Evolutionary conservation across 768 basidiomycete genomes (phyloP).

Genomic region (Brasilioporus rufonigricans): DNA sequence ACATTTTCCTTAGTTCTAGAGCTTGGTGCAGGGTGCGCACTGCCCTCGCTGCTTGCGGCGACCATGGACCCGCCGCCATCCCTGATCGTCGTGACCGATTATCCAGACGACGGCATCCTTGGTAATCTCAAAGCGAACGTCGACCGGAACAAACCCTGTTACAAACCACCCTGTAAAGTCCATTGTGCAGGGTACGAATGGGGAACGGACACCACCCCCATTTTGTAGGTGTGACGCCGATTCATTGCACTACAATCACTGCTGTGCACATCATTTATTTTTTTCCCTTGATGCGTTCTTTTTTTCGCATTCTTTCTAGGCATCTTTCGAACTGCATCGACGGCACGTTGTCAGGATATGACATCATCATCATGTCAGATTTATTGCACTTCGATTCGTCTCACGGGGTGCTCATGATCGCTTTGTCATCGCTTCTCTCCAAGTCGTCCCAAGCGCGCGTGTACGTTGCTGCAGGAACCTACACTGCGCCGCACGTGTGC

Average conservation of each 20-base stretch:
- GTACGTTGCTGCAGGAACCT: conserved; percentile 64
- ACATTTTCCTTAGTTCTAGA: conserved; percentile 51
- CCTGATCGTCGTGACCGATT: conserved; percentile 63
- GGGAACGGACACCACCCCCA: conserved; percentile 47
- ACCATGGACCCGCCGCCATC: conserved; percentile 44
- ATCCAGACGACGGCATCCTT: conserved; percentile 62
- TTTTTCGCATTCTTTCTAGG: conserved; percentile 9
- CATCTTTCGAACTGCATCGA: conserved; percentile 7
- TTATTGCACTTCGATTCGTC: conserved; percentile 66
- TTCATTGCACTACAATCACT: neutral
- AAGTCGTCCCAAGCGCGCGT: conserved; percentile 40
- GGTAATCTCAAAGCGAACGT: conserved; percentile 56
- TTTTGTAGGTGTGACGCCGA: conserved; percentile 43
- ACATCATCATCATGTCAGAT: conserved; percentile 67
- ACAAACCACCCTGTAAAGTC: conserved; percentile 41
- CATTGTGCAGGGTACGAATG: conserved; percentile 58
- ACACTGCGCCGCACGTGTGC: conserved; percentile 54
- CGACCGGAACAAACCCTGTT: conserved; percentile 41
- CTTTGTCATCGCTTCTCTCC: conserved; percentile 48
- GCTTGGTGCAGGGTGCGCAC: conserved; percentile 64
- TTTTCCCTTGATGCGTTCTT: neutral
- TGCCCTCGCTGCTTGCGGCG: conserved; percentile 63
- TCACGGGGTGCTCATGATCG: conserved; percentile 54
- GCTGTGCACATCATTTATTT: neutral
- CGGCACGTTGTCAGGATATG: conserved; percentile 38